A percentile compares a stretch with the other conserved stretches of the same genome.
phyloP scores from a whole-genome alignment of 2,329 filamentous ascomycete genomes.

The Aquanectria penicillioides region DNA sequence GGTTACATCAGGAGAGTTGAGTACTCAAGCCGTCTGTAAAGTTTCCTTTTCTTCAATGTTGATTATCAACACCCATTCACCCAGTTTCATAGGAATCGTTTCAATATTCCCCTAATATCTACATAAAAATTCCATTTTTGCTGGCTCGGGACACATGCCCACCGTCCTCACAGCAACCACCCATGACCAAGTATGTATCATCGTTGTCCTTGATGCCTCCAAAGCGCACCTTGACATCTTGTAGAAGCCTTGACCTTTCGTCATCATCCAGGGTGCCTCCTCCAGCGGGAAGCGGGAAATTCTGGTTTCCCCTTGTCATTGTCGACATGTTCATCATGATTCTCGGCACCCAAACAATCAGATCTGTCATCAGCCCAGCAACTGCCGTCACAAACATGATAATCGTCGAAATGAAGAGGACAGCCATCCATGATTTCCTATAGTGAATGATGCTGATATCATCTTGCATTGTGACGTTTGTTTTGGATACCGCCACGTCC shows the following conservation, averaged over 20 bases:
- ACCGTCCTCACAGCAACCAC: neutral
- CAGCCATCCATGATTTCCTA: neutral
- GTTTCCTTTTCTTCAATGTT: too few species aligned
- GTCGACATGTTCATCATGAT: constrained; percentile 17
- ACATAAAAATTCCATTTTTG: too few species aligned
- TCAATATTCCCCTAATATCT: too few species aligned
- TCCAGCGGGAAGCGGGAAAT: neutral
- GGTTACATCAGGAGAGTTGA: too few species aligned
- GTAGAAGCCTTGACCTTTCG: neutral
- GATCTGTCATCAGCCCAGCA: neutral
- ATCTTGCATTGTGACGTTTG: neutral
- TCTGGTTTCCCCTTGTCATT: neutral
- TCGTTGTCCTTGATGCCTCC: neutral
- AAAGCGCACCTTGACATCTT: constrained; percentile 7
- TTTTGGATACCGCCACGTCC: neutral
- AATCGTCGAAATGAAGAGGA: neutral
- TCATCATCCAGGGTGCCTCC: neutral
- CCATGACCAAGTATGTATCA: neutral
- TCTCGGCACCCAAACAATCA: constrained; percentile 1
- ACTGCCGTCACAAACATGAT: neutral
- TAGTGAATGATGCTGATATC: neutral
- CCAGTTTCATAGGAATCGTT: too few species aligned
- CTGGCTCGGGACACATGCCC: neutral
- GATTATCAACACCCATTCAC: too few species aligned
- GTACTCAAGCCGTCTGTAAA: too few species aligned